Base-by-base conservation (phyloP, 257 asterid species). In the Verbena officinalis region DNA sequence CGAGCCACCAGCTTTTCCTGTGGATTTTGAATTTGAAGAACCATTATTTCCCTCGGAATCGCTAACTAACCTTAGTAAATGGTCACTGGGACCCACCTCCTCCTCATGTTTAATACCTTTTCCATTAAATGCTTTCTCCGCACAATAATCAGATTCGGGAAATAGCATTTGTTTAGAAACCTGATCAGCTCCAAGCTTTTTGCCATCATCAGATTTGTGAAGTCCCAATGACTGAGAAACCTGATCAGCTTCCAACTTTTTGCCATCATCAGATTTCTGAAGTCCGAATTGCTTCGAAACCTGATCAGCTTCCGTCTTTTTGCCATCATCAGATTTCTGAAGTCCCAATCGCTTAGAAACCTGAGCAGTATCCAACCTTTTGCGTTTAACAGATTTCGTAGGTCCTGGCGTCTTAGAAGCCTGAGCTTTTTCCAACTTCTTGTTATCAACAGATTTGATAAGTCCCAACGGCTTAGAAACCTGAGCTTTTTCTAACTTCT, bases 271-370 rank as follows among this genome's bases (percentile, higher is more conserved):
- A 33, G 84, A 59, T 62, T 73, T 71, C 31, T 70, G 36, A 55
- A 64, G 24, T 52, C 62, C 75, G 19, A 64, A 49, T 12, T 65
- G 61, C 59, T 74, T 70, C 5, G 72, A 64, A 62, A 11, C 68
- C 17, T 62, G 57, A 64, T 69, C 62, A 54, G 30, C 49, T 65
- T 56, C 80, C 63, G 60, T 36, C 73, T 73, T 89, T 63, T 68
- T 84, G 64, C 78, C 77, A 53, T 83, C 77, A 49, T 74, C 80
- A 21, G 64, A 62, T 40, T 85, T 87, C 55, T 88, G 90, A 1
- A 86, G 95, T 52, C 59, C 75, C 22, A 64, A 49, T 12, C 64
- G 61, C 59, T 74, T 70, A 7, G 72, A 64, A 62, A 11, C 68
- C 17, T 62, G 57, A 62, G 67, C 62, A 54, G 30, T 53, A 62